phyloP scores from a whole-genome alignment of 768 basidiomycete genomes.

The Boletus barrowsii region DNA sequence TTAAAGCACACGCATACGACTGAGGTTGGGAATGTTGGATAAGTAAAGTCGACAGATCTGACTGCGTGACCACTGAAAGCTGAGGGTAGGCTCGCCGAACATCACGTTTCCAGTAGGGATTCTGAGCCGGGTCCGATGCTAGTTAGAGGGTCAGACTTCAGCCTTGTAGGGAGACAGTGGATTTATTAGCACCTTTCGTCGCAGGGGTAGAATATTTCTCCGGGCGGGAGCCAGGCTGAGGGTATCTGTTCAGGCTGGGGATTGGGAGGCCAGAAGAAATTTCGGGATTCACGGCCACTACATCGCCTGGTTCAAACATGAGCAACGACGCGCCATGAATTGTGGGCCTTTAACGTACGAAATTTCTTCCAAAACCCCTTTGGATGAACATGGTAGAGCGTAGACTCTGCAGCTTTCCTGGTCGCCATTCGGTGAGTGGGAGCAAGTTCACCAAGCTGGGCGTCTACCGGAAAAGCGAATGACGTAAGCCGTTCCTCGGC shows the following conservation, averaged over 20 bases:
- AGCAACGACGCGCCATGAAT: background rate
- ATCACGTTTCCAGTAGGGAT: slow-evolving; percentile 96
- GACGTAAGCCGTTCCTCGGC: too few relatives aligned
- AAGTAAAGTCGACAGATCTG: slow-evolving; percentile 74
- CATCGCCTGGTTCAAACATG: slow-evolving; percentile 58
- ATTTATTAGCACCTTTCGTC: slow-evolving; percentile 61
- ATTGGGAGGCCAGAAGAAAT: slow-evolving; percentile 90
- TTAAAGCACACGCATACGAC: slow-evolving; percentile 48
- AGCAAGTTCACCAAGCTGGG: background rate
- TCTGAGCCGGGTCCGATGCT: slow-evolving; percentile 86
- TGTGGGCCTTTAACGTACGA: slow-evolving; percentile 47
- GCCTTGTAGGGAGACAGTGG: background rate
- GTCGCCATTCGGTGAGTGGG: slow-evolving; percentile 53
- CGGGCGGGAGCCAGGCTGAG: slow-evolving; percentile 83
- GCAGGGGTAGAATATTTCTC: slow-evolving; percentile 87
- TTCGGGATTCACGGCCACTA: slow-evolving; percentile 79
- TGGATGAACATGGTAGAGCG: slow-evolving; percentile 84
- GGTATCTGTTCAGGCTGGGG: slow-evolving; percentile 68
- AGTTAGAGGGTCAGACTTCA: slow-evolving; percentile 9
- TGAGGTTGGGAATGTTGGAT: slow-evolving; percentile 70
- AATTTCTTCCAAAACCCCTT: slow-evolving; percentile 98
- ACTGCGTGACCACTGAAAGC: slow-evolving; percentile 83
- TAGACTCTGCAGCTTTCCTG: slow-evolving; percentile 82
- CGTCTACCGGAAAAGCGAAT: too few relatives aligned
- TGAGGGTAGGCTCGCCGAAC: slow-evolving; percentile 91